Conservation (phyloP, 331 rosid species). For the Acacia concinna region DNA sequence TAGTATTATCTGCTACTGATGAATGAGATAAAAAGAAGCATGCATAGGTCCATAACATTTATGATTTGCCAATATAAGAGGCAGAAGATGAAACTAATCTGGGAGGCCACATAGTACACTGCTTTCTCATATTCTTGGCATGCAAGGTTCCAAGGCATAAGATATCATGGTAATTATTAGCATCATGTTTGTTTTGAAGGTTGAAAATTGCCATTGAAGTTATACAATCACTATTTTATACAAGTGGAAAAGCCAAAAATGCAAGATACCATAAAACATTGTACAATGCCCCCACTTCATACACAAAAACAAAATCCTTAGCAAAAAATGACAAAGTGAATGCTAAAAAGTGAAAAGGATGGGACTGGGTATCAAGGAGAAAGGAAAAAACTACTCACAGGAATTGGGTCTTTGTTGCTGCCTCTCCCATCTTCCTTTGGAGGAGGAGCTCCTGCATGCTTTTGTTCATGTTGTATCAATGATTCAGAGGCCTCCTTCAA, state of each 20-base stretch:
- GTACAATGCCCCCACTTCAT: neutral
- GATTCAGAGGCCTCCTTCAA: constrained; percentile 84
- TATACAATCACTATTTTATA: neutral
- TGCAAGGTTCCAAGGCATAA: neutral
- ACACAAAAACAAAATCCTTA: neutral
- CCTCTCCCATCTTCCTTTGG: constrained; percentile 67
- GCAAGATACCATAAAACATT: neutral
- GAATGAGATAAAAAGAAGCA: neutral
- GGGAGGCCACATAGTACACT: neutral
- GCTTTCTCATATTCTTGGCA: neutral
- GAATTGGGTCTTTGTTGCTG: constrained; percentile 59
- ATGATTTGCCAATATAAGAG: neutral
- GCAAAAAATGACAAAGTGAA: neutral
- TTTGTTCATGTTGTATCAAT: constrained; percentile 58
- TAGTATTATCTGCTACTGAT: neutral
- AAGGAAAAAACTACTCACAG: constrained; percentile 44
- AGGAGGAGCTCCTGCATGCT: constrained; percentile 49
- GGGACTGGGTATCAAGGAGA: neutral
- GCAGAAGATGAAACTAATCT: neutral
- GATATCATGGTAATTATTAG: neutral
- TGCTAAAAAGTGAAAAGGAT: neutral
- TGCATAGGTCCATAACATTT: neutral
- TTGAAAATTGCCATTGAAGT: neutral
- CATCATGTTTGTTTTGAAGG: neutral
- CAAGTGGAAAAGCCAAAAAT: neutral